These are phyloP conservation scores for Geotrichum candidum DNA, from an alignment of 1,139 yeast genomes.

Conservation along the genomic window DNA sequence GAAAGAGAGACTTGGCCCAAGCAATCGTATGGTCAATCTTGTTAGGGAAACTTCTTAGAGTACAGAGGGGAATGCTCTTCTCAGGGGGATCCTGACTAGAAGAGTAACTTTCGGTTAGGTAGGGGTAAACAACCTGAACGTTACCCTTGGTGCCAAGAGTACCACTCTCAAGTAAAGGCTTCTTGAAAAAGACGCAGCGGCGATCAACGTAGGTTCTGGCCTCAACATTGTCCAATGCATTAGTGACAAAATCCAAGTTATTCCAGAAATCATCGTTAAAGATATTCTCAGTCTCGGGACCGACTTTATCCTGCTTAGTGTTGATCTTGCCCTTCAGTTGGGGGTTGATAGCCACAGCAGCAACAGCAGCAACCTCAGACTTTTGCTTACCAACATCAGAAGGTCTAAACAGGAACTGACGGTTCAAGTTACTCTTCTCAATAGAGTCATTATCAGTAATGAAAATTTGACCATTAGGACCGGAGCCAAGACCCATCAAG, in stretches of 20 bases:
- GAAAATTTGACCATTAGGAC: constrained; percentile 74
- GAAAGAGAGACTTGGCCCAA: constrained; percentile 95
- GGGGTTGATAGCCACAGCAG: constrained; percentile 81
- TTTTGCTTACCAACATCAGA: constrained; percentile 89
- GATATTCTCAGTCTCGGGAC: constrained; percentile 82
- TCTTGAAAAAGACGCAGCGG: constrained; percentile 88
- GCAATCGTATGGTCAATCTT: constrained; percentile 98
- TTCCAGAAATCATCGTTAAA: constrained; percentile 88
- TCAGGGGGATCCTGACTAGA: constrained; percentile 98
- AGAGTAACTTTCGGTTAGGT: constrained; percentile 88
- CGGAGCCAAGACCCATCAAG: constrained; percentile 89
- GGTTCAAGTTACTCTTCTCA: constrained; percentile 89
- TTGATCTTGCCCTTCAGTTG: constrained; percentile 72
- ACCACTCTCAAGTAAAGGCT: constrained; percentile 91
- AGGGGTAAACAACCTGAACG: constrained; percentile 92
- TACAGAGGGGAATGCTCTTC: constrained; percentile 93
- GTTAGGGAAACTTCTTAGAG: constrained; percentile 93
- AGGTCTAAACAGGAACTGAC: constrained; percentile 93
- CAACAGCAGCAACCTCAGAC: constrained; percentile 84
- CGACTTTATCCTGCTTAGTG: constrained; percentile 79
- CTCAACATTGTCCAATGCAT: constrained; percentile 94
- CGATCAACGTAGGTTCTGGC: constrained; percentile 97
- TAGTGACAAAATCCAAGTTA: constrained; percentile 77
- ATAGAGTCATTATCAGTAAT: constrained; percentile 94
- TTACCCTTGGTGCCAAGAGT: constrained; percentile 98